Evolutionary conservation across 1,139 yeast species (phyloP).

Genomic region (Hanseniaspora sp.): DNA sequence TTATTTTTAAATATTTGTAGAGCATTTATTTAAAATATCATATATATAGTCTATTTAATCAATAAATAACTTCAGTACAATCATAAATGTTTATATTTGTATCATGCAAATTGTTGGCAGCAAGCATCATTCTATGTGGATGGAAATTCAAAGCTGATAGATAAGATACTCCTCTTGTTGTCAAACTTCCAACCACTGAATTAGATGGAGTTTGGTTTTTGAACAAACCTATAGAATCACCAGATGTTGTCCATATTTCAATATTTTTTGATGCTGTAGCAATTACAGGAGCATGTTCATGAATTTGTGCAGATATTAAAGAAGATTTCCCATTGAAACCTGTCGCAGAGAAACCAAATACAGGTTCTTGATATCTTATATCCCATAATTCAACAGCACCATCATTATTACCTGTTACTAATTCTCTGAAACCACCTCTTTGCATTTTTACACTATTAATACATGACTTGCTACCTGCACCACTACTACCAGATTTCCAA

Average conservation of each 20-base stretch:
- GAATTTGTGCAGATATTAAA: slow-evolving; percentile 68
- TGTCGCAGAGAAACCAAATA: slow-evolving; percentile 39
- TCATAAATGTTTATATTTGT: slow-evolving; percentile 58
- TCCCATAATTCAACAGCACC: slow-evolving; percentile 89
- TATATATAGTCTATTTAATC: neutral
- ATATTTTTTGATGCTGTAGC: slow-evolving; percentile 76
- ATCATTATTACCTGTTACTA: slow-evolving; percentile 72
- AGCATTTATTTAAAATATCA: neutral
- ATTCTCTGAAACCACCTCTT: slow-evolving; percentile 87
- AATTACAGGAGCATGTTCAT: slow-evolving; percentile 91
- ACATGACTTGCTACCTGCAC: slow-evolving; percentile 42
- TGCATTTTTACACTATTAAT: slow-evolving; percentile 86
- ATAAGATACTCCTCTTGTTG: slow-evolving; percentile 33
- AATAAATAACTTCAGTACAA: slow-evolving; percentile 31
- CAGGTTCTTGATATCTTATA: slow-evolving; percentile 62
- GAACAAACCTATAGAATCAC: slow-evolving; percentile 56
- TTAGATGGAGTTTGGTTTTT: slow-evolving; percentile 40
- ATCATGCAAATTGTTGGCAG: slow-evolving; percentile 74
- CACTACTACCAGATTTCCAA: slow-evolving; percentile 44
- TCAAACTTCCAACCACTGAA: slow-evolving; percentile 31
- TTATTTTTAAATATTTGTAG: neutral
- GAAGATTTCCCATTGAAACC: slow-evolving; percentile 24
- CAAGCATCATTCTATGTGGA: slow-evolving; percentile 91
- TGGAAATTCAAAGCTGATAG: slow-evolving; percentile 66
- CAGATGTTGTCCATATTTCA: slow-evolving; percentile 81